Evolutionary conservation across 371 early-diverging fungal genomes (phyloP), one percentile per base, ranked within the genome.

Genomic region (Entomophthora muscae): DNA sequence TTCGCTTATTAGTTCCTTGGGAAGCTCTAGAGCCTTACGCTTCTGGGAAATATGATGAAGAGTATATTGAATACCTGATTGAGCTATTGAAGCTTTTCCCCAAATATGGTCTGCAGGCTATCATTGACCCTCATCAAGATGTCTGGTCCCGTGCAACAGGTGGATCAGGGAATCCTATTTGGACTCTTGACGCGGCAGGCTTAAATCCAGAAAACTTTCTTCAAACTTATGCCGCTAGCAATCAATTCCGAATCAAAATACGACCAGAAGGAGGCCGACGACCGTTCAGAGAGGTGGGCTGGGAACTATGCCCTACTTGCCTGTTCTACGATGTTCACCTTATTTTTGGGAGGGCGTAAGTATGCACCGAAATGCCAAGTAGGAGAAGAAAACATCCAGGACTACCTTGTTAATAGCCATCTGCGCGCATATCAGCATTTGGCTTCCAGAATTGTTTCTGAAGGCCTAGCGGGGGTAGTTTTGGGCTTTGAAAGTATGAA

Each of bases 111-210:
- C 75, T 93, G 58, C 79, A 83, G 67, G 83, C 84, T 56, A 86
- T 85, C 60, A 85, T 93, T 42, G 90, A 88, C 67, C 88, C 88
- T 26, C 86, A 86, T 66, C 88, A 88, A 67, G 88, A 88, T 66
- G 33, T 52, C 82, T 88, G 88, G 86, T 80, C 84, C 61, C 74
- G 88, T 29, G 79, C 80, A 56, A 78, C 80, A 42, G 92, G 92
- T 13, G 92, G 90, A 3, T 83, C 83, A 21, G 93, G 93, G 1
- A 89, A 89, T 32, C 93, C 93, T n/a, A 79, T 85, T 3, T 91
- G 92, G 92, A 89, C 90, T 10, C 72, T 86, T 59, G 71, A 78
- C 32, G 73, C 85, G 5, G 90, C 77, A 24, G 90, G 90, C 2
- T 68, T 91, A 17, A 79, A 89, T 56, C 73, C 83, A 12, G 63